Evolutionary conservation across 192 early-diverging fungal species (phyloP).

Genomic region (Powellomyces hirtus): DNA sequence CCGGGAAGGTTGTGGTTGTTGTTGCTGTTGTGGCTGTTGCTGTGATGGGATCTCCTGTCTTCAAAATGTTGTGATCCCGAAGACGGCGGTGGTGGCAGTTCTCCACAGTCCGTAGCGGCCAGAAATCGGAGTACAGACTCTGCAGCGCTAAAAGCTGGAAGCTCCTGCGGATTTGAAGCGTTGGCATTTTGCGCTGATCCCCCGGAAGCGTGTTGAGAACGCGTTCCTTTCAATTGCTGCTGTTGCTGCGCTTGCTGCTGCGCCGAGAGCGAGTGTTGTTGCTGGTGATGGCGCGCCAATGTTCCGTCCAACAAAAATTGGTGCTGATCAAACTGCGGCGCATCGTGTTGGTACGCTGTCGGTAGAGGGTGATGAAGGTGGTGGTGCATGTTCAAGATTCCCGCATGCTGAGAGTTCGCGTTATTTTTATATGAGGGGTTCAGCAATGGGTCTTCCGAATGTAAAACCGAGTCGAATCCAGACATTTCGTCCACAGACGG

Average conservation of each 20-base stretch:
- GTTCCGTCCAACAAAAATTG: not conserved
- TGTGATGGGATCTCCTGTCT: no score
- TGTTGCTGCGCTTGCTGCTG: constrained; percentile 9
- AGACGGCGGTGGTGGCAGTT: not conserved
- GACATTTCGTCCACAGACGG: not conserved
- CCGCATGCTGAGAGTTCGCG: no score
- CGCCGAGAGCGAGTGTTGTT: no score
- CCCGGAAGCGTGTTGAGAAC: not conserved
- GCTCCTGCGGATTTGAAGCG: not conserved
- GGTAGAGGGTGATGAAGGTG: no score
- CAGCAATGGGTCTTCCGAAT: constrained; percentile 16
- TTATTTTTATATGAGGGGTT: constrained; percentile 6
- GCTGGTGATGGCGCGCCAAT: not conserved
- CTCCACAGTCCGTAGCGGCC: constrained; percentile 7
- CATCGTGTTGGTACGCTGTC: no score
- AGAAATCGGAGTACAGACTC: constrained; percentile 20
- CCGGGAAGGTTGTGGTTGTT: not conserved
- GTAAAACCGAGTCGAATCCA: not conserved
- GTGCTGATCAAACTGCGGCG: not conserved
- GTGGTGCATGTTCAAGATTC: no score
- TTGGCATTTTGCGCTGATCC: not conserved
- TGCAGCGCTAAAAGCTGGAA: constrained; percentile 12
- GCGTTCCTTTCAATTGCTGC: constrained; percentile 1
- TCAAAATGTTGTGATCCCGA: no score
- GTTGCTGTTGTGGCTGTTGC: not conserved